A percentile compares a stretch with the other conserved stretches of the same genome.
Evolutionary conservation across 164 flowering plant species (phyloP).

Genomic region (Vitis rotundifolia): DNA sequence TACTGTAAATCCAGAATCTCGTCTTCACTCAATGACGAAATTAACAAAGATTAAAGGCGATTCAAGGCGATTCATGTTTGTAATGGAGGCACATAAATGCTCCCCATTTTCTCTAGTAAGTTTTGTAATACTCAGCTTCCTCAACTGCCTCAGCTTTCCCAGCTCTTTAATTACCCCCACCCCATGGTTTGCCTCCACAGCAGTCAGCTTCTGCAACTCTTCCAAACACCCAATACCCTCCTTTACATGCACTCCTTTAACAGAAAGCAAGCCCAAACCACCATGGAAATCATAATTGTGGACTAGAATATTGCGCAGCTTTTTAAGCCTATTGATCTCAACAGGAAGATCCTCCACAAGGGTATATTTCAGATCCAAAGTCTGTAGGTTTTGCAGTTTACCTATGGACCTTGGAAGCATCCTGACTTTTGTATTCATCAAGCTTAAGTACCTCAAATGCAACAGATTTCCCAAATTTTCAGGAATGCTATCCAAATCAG

Average conservation of each 20-base stretch:
- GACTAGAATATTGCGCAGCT: slow-evolving; percentile 8
- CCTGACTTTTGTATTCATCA: slow-evolving; percentile 23
- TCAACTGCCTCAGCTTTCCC: not conserved
- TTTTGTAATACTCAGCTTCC: slow-evolving; percentile 5
- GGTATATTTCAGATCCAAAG: slow-evolving; percentile 31
- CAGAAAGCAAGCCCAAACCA: too few species aligned
- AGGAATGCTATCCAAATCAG: slow-evolving; percentile 22
- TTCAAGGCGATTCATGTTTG: slow-evolving; percentile 14
- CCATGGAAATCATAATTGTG: too few species aligned
- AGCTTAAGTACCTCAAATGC: slow-evolving; percentile 24
- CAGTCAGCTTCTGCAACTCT: slow-evolving; percentile 11
- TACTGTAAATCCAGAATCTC: slow-evolving; percentile 6
- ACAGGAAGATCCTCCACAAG: slow-evolving; percentile 17
- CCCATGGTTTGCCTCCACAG: slow-evolving; percentile 1
- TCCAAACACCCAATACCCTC: not conserved
- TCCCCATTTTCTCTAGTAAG: slow-evolving; percentile 1
- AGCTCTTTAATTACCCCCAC: not conserved
- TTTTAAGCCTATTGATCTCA: slow-evolving; percentile 17
- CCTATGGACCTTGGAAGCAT: slow-evolving; percentile 29
- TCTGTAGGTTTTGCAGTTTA: slow-evolving; percentile 28
- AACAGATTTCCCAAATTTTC: slow-evolving; percentile 13
- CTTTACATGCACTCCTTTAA: not conserved
- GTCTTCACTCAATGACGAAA: not conserved
- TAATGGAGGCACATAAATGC: slow-evolving; percentile 7
- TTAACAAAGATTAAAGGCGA: slow-evolving; percentile 3